A percentile compares a stretch with the other conserved stretches of the same genome.
Conservation (phyloP, 306 rosid genomes). For the Vigna radiata region DNA sequence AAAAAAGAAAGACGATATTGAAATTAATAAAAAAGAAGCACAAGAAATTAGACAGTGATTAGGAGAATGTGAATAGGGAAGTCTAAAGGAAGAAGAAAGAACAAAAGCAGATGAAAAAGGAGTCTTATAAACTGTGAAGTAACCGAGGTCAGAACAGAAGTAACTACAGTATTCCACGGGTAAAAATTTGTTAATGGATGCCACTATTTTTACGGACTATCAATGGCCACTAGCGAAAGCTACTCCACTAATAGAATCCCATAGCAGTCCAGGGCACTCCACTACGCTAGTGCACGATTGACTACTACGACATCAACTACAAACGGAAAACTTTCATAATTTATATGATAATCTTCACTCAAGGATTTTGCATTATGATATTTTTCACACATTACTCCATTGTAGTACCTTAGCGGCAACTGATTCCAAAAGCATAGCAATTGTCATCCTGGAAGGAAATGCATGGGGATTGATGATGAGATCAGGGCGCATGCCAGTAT, state of each 20-base stretch:
- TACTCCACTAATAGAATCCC: not conserved
- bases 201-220: not conserved
- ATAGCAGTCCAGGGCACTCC: not conserved
- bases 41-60: not conserved
- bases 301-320: conserved; percentile 6
- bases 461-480: conserved; percentile 98
- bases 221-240: not conserved
- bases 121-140: not conserved
- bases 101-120: not conserved
- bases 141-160: not conserved
- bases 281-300: not conserved
- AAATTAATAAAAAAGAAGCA: not conserved
- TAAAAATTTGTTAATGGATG: not conserved
- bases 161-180: not conserved
- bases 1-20: not conserved
- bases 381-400: not conserved
- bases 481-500: conserved; percentile 97
- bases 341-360: not conserved
- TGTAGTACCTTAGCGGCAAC: conserved; percentile 90
- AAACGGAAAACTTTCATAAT: not conserved
- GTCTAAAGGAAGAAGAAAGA: not conserved
- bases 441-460: conserved; percentile 99
- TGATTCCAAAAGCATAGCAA: conserved; percentile 98
- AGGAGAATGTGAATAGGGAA: not conserved
- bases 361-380: not conserved